These are phyloP conservation scores for Letharia lupina DNA, from an alignment of 495 filamentous ascomycete genomes.

Conservation along the genomic window DNA sequence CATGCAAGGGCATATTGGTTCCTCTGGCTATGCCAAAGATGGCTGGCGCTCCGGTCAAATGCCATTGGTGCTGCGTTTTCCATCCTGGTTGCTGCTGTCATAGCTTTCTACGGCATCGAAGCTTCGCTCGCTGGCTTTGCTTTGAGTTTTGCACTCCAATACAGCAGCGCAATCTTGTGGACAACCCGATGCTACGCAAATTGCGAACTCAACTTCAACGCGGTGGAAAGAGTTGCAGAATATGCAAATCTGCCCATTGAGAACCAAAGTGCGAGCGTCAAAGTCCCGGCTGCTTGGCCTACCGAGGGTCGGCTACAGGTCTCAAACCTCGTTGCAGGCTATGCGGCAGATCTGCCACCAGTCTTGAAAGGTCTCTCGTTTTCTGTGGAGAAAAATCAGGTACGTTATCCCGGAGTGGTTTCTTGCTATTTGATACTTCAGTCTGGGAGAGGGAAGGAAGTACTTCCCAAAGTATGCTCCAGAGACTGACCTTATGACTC, in stretches of 20 bases:
- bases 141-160: constrained; percentile 46
- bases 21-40: constrained; percentile 60
- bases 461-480: neutral
- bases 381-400: constrained; percentile 52
- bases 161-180: constrained; percentile 41
- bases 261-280: constrained; percentile 45
- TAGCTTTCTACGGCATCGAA: constrained; percentile 56
- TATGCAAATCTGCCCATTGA: constrained; percentile 68
- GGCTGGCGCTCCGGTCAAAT: constrained; percentile 58
- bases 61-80: constrained; percentile 63
- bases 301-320: constrained; percentile 68
- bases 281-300: constrained; percentile 72
- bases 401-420: neutral
- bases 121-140: constrained; percentile 76
- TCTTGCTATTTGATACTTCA: neutral
- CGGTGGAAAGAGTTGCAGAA: constrained; percentile 73
- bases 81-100: constrained; percentile 52
- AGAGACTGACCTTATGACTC: neutral
- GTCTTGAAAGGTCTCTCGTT: constrained; percentile 71
- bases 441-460: neutral
- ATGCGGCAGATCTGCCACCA: constrained; percentile 66
- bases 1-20: constrained; percentile 51
- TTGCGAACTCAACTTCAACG: constrained; percentile 74
- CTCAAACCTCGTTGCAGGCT: constrained; percentile 61
- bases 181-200: constrained; percentile 44